Base-by-base conservation (phyloP, 2,329 filamentous ascomycete genomes). In the Byssoonygena ceratinophila region DNA sequence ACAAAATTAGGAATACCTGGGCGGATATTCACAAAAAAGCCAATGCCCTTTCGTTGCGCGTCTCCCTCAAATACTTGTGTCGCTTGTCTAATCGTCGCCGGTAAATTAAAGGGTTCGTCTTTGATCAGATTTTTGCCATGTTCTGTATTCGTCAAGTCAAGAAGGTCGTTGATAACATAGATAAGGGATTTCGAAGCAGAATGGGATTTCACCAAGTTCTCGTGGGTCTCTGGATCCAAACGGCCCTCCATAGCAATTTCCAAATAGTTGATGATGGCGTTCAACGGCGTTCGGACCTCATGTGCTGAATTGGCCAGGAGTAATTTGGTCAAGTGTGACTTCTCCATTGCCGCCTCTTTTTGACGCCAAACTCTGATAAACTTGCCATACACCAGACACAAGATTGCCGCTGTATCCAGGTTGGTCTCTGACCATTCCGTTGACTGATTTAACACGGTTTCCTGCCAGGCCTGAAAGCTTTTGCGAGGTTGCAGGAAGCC, bases 151-250 rank as follows among this genome's bases (percentile, higher is more conserved):
- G 47, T 50, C 27, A 50, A 18, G 27, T 50, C 47, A 14, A 50
- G 37, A 16, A 50, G 47, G 47, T 50, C 47, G 16, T 50, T 50
- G 22, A 50, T 50, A 40, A 50, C 37, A 20, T 50, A 50, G 8
- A 50, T 50, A 2, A 50, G 47, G 32, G 47, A 50, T 23, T 50
- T 50, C 8, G 47, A 50, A 20, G 47, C 47, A n/a, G 47, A 50
- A 31, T 50, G 47, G 11, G 47, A 50, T 31, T 22, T 29, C 6
- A 43, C 25, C 47, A 50, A 31, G 18, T 50, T 29, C 7, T 50
- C 47, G n/a, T 36, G 47, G 3, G 47, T 50, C 3, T 50, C 47
- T 18, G 14, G 36, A 18, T 50, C 47, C 25, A 50, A 25, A 3
- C 8, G 22, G 16, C 32, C 32, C 18, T 50, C 47, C 36, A 50